Evolutionary conservation across 768 basidiomycete genomes (phyloP).

Genomic region (Termitomyces sp.): DNA sequence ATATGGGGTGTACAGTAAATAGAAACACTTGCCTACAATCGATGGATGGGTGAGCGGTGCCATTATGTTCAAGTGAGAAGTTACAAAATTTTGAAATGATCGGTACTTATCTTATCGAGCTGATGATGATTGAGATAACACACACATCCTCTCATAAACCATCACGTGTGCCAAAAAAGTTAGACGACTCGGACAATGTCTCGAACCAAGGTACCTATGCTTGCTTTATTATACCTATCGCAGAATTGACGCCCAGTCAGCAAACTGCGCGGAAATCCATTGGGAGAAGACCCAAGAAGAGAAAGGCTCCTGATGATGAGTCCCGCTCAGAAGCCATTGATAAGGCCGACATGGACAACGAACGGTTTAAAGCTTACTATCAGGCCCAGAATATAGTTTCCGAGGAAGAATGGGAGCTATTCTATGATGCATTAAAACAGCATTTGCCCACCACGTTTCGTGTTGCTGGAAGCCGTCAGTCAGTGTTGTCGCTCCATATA

Average conservation of each 20-base stretch:
- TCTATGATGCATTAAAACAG: slow-evolving; percentile 57
- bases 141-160: neutral
- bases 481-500: slow-evolving; percentile 15
- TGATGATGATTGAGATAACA: neutral
- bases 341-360: slow-evolving; percentile 64
- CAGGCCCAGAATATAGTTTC: slow-evolving; percentile 69
- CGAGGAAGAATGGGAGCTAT: slow-evolving; percentile 73
- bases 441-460: slow-evolving; percentile 94
- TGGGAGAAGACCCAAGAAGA: neutral
- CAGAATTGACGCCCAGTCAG: neutral
- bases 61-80: slow-evolving; percentile 24
- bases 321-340: slow-evolving; percentile 49
- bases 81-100: slow-evolving; percentile 9
- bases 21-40: slow-evolving; percentile 39
- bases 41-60: slow-evolving; percentile 51
- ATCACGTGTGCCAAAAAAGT: neutral
- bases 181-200: neutral
- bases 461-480: slow-evolving; percentile 86
- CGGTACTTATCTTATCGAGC: slow-evolving; percentile 4
- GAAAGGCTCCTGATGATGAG: slow-evolving; percentile 15
- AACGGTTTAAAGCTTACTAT: slow-evolving; percentile 64
- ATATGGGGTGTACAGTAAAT: neutral
- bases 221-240: neutral
- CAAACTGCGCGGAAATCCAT: neutral
- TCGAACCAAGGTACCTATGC: slow-evolving; percentile 1